These are phyloP conservation scores for Kodamaea sp. DNA, from an alignment of 1,139 yeast genomes.

Conservation along the genomic window DNA sequence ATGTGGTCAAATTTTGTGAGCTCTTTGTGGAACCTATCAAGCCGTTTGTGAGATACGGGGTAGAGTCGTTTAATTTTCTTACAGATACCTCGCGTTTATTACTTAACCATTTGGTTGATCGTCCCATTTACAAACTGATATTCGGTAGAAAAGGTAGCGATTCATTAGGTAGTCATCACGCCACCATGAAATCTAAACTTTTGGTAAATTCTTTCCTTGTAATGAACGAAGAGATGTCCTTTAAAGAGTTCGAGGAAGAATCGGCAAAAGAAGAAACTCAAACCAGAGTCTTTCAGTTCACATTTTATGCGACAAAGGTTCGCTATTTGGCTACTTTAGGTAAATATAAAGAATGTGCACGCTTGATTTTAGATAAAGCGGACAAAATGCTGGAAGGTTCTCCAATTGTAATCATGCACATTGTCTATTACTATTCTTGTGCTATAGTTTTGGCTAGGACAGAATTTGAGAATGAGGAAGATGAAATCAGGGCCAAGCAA, in stretches of 20 bases:
- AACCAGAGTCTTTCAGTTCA: slow-evolving; percentile 6
- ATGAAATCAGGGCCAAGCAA: slow-evolving; percentile 5
- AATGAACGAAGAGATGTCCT: slow-evolving; percentile 16
- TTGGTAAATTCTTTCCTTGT: slow-evolving; percentile 13
- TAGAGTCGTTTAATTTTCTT: slow-evolving; percentile 12
- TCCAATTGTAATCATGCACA: slow-evolving; percentile 25
- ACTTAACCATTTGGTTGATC: slow-evolving; percentile 19
- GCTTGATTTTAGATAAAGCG: slow-evolving; percentile 16
- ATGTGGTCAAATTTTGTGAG: slow-evolving; percentile 33
- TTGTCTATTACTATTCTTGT: slow-evolving; percentile 21
- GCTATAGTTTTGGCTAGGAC: slow-evolving; percentile 15
- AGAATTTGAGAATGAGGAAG: slow-evolving; percentile 4
- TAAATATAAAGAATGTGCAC: slow-evolving; percentile 21
- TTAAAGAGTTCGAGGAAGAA: slow-evolving; percentile 14
- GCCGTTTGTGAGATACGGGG: slow-evolving; percentile 13
- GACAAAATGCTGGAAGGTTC: slow-evolving; percentile 16
- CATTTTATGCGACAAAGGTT: slow-evolving; percentile 6
- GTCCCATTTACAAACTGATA: slow-evolving; percentile 7
- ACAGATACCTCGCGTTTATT: slow-evolving; percentile 17
- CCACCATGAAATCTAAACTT: neutral
- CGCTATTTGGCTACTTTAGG: slow-evolving; percentile 13
- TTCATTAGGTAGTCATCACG: no score
- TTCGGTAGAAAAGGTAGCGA: no score
- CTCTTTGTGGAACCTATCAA: slow-evolving; percentile 19
- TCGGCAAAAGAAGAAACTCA: slow-evolving; percentile 5